Evolutionary conservation across 495 filamentous ascomycete genomes (phyloP).

Genomic region (Neurospora sp.): DNA sequence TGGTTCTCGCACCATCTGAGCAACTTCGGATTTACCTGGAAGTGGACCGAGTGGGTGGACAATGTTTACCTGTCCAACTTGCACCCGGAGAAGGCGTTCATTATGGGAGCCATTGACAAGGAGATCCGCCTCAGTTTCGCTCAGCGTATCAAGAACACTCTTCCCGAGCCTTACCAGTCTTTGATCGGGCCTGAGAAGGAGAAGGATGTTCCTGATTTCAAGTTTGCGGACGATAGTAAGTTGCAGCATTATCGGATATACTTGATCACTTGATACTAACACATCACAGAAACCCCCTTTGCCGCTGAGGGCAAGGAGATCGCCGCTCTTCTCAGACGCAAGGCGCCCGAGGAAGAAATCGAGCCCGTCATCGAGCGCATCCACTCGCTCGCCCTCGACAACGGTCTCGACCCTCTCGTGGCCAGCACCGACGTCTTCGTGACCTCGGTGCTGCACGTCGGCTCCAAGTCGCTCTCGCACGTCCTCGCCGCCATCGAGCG

Average conservation of each 20-base stretch:
- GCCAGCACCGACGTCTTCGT: constrained; percentile 86
- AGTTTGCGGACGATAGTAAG: constrained; percentile 73
- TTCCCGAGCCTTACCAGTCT: constrained; percentile 73
- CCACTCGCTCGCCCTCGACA: constrained; percentile 58
- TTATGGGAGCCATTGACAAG: constrained; percentile 83
- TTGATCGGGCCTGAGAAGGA: constrained; percentile 82
- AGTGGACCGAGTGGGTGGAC: constrained; percentile 96
- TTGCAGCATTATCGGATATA: background rate
- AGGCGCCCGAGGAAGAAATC: constrained; percentile 72
- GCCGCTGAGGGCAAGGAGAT: constrained; percentile 70
- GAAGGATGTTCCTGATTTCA: constrained; percentile 88
- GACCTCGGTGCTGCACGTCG: constrained; percentile 83
- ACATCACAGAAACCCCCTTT: constrained; percentile 60
- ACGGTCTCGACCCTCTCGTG: constrained; percentile 64
- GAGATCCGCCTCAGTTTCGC: constrained; percentile 96
- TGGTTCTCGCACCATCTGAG: constrained; percentile 98
- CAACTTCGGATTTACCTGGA: constrained; percentile 99
- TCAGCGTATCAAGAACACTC: constrained; percentile 85
- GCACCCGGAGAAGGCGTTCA: constrained; percentile 87
- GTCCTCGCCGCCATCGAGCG: constrained; percentile 93
- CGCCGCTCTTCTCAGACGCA: constrained; percentile 66
- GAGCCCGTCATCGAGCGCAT: constrained; percentile 67
- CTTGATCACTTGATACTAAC: constrained; percentile 5
- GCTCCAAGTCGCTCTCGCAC: constrained; percentile 90
- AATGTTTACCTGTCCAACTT: constrained; percentile 67